Base-by-base conservation (phyloP, 768 basidiomycete species). In the Antrodiella citrinella region DNA sequence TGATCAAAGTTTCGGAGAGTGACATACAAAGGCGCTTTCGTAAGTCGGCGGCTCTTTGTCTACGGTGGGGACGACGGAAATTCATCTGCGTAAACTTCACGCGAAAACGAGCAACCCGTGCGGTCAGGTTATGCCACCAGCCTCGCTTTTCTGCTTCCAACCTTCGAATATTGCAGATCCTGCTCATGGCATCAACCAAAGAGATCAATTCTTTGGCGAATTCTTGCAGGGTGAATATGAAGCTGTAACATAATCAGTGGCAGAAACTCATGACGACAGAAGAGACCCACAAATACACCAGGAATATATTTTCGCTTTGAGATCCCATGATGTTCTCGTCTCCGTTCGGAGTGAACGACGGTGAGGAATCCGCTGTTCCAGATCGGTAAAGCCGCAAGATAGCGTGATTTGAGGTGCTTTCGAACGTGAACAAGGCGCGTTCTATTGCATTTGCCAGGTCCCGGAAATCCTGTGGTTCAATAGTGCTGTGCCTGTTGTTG, bases 181-280 rank as follows among this genome's bases (percentile, higher is more conserved):
- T 74, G 46, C 81, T 74, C 75, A 97, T 88, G 5, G 89, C 84
- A 62, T 93, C 89, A 0, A 90, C 76, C 10, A 98, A 78, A 18
- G 80, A 81, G 25, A 86, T 72, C 46, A 95, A 66, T 65, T 98
- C 95, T 51, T 77, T 73, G 5, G 90, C 79, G 62, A 97, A 97
- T 62, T 98, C 96, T 67, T 99, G 92, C 41, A 97, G 65, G 0
- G 92, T 95, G 67, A 97, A 99, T 55, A 96, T 86, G 67, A 95
- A 97, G 71, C 93, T 96, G 54, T 12, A 25, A n/a, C 23, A 12
- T 20, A 19, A 24, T 25, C 11, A 3, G 12, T 54, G 4, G 26
- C 26, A 20, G 13, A 25, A 23, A 18, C 3, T 38, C 38, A 18
- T 35, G 4, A 19, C 22, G 19, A 13, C 4, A 22, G 58, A 35